Evolutionary conservation across 2,329 filamentous ascomycete genomes (phyloP).

Genomic region (Capronia coronata): DNA sequence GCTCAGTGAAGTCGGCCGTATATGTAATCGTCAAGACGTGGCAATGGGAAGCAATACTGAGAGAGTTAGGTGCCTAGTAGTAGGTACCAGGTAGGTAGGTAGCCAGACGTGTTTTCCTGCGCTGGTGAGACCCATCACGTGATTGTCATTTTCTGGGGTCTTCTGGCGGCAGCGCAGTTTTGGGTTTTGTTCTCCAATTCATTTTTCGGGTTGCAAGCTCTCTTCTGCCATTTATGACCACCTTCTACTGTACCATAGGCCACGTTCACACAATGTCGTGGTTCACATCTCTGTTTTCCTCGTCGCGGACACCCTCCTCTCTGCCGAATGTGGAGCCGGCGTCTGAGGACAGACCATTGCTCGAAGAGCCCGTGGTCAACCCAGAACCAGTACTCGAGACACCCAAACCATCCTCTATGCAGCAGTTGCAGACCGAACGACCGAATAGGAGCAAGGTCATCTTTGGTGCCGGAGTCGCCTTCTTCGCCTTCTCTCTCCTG

Average conservation of each 20-base stretch:
- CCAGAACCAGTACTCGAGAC: conserved; percentile 2
- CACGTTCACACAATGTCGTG: conserved; percentile 23
- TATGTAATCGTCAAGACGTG: no score
- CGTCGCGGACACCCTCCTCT: conserved; percentile 11
- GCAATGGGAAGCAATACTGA: no score
- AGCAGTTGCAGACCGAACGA: conserved; percentile 12
- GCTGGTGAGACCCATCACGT: not conserved
- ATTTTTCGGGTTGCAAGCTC: not conserved
- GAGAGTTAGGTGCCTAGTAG: no score
- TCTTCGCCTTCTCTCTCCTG: conserved; percentile 64
- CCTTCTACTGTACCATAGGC: not conserved
- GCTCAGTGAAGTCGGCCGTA: no score
- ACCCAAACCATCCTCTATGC: conserved; percentile 7
- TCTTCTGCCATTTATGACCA: not conserved
- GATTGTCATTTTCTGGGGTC: not conserved
- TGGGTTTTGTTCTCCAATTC: not conserved
- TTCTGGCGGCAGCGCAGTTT: no score
- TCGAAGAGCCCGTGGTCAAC: conserved; percentile 15
- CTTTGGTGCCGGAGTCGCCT: conserved; percentile 67
- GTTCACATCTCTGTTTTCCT: conserved; percentile 24
- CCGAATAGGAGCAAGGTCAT: conserved; percentile 54
- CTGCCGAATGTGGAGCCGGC: conserved; percentile 1
- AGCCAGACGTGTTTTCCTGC: not conserved
- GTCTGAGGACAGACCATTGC: conserved; percentile 16
- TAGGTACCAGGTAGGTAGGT: no score